Evolutionary conservation across 805 yeast genomes (phyloP).

Genomic region (Yamadazyma scolyti): DNA sequence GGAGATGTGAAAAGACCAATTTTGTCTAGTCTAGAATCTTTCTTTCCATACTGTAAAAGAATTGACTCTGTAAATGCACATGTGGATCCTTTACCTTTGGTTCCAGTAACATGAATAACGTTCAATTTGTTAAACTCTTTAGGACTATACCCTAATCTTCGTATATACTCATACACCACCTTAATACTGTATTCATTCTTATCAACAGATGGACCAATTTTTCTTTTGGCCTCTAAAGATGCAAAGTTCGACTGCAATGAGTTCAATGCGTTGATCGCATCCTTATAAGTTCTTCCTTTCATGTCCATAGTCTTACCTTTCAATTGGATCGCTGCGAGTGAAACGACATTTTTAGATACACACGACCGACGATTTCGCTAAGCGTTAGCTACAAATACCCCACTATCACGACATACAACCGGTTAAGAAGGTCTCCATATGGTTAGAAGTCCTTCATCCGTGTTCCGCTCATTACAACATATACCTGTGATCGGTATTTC

Average conservation of each 20-base stretch:
- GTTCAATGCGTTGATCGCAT: slow-evolving; percentile 83
- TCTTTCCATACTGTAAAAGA: slow-evolving; percentile 52
- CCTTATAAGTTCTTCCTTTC: slow-evolving; percentile 37
- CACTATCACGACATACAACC: no score
- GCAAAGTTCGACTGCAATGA: slow-evolving; percentile 89
- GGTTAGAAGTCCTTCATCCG: no score
- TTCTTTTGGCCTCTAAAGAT: slow-evolving; percentile 76
- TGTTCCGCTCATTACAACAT: no score
- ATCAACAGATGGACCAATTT: slow-evolving; percentile 58
- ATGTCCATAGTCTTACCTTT: slow-evolving; percentile 4
- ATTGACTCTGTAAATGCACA: slow-evolving; percentile 91
- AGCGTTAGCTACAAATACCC: no score
- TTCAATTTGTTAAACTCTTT: slow-evolving; percentile 70
- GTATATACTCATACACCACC: slow-evolving; percentile 60
- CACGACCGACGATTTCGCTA: no score
- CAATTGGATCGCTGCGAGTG: slow-evolving; percentile 1
- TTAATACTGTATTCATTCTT: slow-evolving; percentile 64
- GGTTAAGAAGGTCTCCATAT: no score
- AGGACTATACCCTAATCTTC: slow-evolving; percentile 43
- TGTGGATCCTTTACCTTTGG: slow-evolving; percentile 98
- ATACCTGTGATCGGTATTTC: no score
- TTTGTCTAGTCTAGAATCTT: slow-evolving; percentile 40
- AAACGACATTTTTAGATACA: no score
- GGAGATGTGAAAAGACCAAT: slow-evolving; percentile 96
- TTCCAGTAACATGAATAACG: slow-evolving; percentile 90